These are phyloP conservation scores for Myriangium duriaei DNA, from an alignment of 2,329 filamentous ascomycete genomes.

Conservation along the genomic window DNA sequence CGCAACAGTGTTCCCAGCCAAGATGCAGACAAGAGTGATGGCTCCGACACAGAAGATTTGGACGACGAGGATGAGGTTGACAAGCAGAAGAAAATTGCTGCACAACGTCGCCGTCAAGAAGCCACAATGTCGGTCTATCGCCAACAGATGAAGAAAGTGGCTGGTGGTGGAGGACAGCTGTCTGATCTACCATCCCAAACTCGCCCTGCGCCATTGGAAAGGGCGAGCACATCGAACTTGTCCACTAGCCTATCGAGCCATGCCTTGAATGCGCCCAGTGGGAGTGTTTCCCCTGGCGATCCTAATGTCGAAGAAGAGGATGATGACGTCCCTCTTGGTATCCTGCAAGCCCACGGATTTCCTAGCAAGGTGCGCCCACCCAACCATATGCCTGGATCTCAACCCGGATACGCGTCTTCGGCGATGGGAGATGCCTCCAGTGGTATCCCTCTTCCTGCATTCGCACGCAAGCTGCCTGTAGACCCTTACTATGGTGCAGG, in stretches of 20 bases:
- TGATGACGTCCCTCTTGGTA: constrained; percentile 76
- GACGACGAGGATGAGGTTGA: constrained; percentile 67
- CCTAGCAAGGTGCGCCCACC: constrained; percentile 67
- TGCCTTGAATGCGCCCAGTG: neutral
- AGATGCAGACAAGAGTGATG: constrained; percentile 37
- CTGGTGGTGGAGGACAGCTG: constrained; percentile 52
- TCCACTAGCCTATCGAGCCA: constrained; percentile 4
- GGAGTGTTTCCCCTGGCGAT: constrained; percentile 15
- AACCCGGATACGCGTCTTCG: constrained; percentile 35
- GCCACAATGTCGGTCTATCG: constrained; percentile 81
- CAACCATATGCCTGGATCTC: constrained; percentile 47
- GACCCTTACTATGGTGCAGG: constrained; percentile 77
- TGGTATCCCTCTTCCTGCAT: constrained; percentile 55
- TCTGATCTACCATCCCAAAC: constrained; percentile 29
- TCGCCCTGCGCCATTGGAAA: constrained; percentile 43
- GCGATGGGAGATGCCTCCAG: constrained; percentile 26
- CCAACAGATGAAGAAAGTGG: constrained; percentile 95
- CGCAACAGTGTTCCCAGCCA: constrained; percentile 14
- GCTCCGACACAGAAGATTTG: constrained; percentile 48
- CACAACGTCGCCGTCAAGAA: constrained; percentile 75
- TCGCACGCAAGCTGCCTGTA: constrained; percentile 67
- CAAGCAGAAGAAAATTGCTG: constrained; percentile 58
- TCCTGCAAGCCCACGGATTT: constrained; percentile 80
- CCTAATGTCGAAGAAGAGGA: constrained; percentile 54
- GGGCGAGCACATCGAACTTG: constrained; percentile 30